Conservation (phyloP, 306 rosid genomes). For the Begonia fuchsioides region DNA sequence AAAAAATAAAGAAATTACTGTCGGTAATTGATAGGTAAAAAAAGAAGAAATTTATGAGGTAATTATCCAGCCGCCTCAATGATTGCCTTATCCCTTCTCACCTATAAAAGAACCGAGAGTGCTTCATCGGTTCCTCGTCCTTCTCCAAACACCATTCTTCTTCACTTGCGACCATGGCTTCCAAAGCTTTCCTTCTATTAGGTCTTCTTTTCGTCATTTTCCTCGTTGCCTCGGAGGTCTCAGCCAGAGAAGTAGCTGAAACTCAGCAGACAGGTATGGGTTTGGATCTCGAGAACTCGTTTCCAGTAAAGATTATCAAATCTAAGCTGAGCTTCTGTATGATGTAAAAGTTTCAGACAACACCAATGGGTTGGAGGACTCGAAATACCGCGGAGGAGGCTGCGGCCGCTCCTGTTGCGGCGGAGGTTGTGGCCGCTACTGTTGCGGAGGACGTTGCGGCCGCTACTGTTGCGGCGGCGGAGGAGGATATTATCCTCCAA, state of each 20-base stretch:
- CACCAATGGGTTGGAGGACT: slow-evolving; percentile 7
- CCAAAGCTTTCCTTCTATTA: slow-evolving; percentile 9
- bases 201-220: slow-evolving; percentile 21
- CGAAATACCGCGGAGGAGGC: slow-evolving; percentile 5
- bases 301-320: too few species aligned
- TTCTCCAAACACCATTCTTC: neutral
- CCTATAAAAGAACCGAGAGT: slow-evolving; percentile 13
- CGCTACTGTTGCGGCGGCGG: too few species aligned
- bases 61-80: neutral
- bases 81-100: neutral
- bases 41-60: neutral
- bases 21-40: too few species aligned
- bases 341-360: neutral
- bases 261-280: neutral
- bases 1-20: too few species aligned
- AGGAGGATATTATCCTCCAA: too few species aligned
- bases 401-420: too few species aligned
- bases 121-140: neutral
- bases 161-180: slow-evolving; percentile 8
- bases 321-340: too few species aligned
- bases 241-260: slow-evolving; percentile 12
- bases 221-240: slow-evolving; percentile 11
- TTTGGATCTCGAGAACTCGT: too few species aligned
- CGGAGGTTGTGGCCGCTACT: too few species aligned
- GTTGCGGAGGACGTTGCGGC: too few species aligned